Evolutionary conservation across 495 filamentous ascomycete genomes (phyloP).

Genomic region (Hypoxylon trugodes): DNA sequence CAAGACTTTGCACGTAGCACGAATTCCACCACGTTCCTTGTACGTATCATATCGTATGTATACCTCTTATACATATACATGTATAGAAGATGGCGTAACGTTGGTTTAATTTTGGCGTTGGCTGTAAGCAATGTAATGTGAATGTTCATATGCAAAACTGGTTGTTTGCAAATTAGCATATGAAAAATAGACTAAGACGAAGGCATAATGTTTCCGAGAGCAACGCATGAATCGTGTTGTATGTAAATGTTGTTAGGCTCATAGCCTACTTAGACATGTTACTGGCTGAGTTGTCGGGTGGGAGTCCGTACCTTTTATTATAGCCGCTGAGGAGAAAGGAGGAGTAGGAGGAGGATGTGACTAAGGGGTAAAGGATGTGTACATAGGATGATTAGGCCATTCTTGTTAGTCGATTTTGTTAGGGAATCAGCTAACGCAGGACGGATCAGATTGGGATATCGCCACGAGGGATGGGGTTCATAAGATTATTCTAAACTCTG

Average conservation of each 20-base stretch:
- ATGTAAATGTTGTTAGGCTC: neutral
- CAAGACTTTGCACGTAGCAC: slow-evolving; percentile 35
- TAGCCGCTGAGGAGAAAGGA: slow-evolving; percentile 22
- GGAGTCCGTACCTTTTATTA: slow-evolving; percentile 3
- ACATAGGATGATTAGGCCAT: neutral
- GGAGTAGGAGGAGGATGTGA: too few relatives aligned
- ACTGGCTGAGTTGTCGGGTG: neutral
- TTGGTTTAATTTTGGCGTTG: slow-evolving; percentile 20
- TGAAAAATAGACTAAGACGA: slow-evolving; percentile 1
- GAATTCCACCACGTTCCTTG: slow-evolving; percentile 35
- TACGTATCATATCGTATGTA: too few relatives aligned
- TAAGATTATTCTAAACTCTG: slow-evolving; percentile 2
- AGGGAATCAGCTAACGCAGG: neutral
- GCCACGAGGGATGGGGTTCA: slow-evolving; percentile 14
- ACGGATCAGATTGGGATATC: neutral
- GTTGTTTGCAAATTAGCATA: neutral
- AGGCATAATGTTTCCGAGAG: slow-evolving; percentile 2
- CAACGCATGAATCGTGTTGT: slow-evolving; percentile 8
- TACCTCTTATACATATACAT: too few relatives aligned
- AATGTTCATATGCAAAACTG: neutral
- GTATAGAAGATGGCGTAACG: slow-evolving; percentile 26
- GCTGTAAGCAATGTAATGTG: slow-evolving; percentile 23
- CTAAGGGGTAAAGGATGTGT: slow-evolving; percentile 1
- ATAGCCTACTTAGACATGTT: slow-evolving; percentile 23
- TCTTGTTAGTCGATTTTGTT: slow-evolving; percentile 13